These are phyloP conservation scores for Xylaria multiplex DNA, from an alignment of 2,329 filamentous ascomycete species.

Conservation along the genomic window DNA sequence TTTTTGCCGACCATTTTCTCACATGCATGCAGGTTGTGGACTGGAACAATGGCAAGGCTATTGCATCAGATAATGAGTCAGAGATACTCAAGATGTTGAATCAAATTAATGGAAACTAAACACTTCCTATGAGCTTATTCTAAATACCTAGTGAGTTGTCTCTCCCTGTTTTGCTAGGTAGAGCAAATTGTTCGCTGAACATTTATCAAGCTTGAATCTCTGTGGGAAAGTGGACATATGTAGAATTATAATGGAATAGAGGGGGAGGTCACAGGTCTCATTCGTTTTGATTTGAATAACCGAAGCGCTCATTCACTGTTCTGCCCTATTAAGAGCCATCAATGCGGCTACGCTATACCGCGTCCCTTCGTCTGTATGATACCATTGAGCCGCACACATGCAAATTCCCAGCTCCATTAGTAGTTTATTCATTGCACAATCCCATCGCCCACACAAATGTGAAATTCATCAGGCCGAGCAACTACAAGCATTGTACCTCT, in stretches of 20 bases:
- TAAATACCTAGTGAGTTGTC: constrained; percentile 11
- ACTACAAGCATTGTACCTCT: background rate
- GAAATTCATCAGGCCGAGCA: background rate
- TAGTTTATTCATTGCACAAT: background rate
- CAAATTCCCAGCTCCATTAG: constrained; percentile 23
- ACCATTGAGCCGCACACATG: constrained; percentile 17
- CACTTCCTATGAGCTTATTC: background rate
- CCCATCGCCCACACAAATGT: background rate
- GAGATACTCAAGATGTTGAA: constrained; percentile 86
- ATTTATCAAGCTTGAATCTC: constrained; percentile 1
- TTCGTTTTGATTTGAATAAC: background rate
- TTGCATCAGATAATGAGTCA: constrained; percentile 82
- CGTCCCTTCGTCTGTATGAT: constrained; percentile 29
- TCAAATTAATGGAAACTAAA: constrained; percentile 55
- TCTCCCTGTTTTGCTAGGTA: background rate
- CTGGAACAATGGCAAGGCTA: constrained; percentile 89
- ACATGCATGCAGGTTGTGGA: constrained; percentile 71
- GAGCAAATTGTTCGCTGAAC: constrained; percentile 19
- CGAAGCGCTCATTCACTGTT: constrained; percentile 13
- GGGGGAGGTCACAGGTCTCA: background rate
- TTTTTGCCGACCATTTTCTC: constrained; percentile 15
- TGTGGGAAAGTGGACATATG: constrained; percentile 9
- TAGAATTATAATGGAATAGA: constrained; percentile 9
- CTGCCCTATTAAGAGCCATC: background rate
- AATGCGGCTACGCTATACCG: constrained; percentile 2